phyloP scores from a whole-genome alignment of 2,329 filamentous ascomycete species.

The Aspergillus intermedius region DNA sequence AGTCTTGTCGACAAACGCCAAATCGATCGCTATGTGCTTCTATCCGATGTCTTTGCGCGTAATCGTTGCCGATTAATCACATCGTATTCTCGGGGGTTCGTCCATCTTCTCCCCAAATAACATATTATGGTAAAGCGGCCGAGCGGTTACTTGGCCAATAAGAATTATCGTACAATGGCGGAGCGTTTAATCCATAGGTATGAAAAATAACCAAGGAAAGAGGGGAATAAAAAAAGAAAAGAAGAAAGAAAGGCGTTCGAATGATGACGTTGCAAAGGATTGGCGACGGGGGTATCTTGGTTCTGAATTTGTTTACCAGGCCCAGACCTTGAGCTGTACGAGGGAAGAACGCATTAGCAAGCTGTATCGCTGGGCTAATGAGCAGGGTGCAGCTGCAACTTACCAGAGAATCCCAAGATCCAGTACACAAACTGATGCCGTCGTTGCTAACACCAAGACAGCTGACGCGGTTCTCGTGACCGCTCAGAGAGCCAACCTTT shows the following conservation, averaged over 20 bases:
- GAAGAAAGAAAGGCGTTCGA: constrained; percentile 22
- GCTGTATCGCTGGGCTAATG: background rate
- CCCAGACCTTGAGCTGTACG: constrained; percentile 76
- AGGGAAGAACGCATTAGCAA: constrained; percentile 7
- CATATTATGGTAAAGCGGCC: constrained; percentile 23
- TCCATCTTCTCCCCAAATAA: constrained; percentile 11
- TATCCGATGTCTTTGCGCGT: constrained; percentile 6
- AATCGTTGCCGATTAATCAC: too few relatives aligned
- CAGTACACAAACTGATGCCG: constrained; percentile 97
- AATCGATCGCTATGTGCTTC: constrained; percentile 1
- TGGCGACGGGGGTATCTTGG: constrained; percentile 31
- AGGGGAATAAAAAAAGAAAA: constrained; percentile 16
- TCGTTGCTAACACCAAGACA: constrained; percentile 98
- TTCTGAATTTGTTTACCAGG: constrained; percentile 52
- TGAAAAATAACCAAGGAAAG: constrained; percentile 5
- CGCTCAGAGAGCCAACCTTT: constrained; percentile 91
- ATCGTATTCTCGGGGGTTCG: too few relatives aligned
- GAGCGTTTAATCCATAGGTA: constrained; percentile 27
- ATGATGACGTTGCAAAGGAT: constrained; percentile 31
- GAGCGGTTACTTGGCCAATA: constrained; percentile 22
- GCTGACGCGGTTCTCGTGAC: constrained; percentile 98
- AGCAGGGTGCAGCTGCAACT: constrained; percentile 45
- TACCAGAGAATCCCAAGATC: constrained; percentile 98
- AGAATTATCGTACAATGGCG: constrained; percentile 44
- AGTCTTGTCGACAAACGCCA: background rate